Percentiles rank a stretch among this genome's conserved stretches.
Evolutionary conservation across 371 early-diverging fungal genomes (phyloP).

Genomic region (Rhizopus arrhizus): DNA sequence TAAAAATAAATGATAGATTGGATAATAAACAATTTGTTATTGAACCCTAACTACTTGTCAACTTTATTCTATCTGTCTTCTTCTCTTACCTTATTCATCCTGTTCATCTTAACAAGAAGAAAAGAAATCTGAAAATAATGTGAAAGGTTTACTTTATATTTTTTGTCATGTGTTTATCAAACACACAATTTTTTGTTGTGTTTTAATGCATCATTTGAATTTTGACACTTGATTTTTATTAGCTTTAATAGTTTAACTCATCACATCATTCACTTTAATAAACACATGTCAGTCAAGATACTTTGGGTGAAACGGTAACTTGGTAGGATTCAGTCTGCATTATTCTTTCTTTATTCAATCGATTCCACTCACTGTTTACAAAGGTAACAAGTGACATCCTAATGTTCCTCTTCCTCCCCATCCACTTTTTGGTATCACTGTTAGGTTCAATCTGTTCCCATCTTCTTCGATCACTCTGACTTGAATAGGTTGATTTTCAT

Average conservation of each 20-base stretch:
- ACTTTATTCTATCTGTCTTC: not conserved
- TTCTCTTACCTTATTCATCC: not conserved
- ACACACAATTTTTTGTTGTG: not conserved
- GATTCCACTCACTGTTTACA: conserved; percentile 6
- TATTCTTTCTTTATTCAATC: too few species aligned
- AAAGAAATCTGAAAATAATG: not conserved
- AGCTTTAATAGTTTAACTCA: too few species aligned
- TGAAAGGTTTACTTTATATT: too few species aligned
- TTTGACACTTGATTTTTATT: too few species aligned
- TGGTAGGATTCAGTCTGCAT: too few species aligned
- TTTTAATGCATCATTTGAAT: not conserved
- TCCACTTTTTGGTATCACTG: conserved; percentile 59
- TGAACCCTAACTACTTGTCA: not conserved
- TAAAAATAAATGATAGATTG: conserved; percentile 16
- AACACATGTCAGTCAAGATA: too few species aligned
- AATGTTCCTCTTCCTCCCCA: conserved; percentile 81
- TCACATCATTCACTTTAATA: too few species aligned
- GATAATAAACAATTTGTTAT: conserved; percentile 15
- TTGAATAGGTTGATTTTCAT: conserved; percentile 54
- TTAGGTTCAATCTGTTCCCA: conserved; percentile 28
- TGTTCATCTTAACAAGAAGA: not conserved
- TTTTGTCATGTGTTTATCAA: not conserved
- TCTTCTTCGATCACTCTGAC: conserved; percentile 53
- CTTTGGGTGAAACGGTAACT: too few species aligned
- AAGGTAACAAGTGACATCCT: conserved; percentile 60